Base-by-base conservation (phyloP, 2,329 filamentous ascomycete genomes). In the Penicillium hordei region DNA sequence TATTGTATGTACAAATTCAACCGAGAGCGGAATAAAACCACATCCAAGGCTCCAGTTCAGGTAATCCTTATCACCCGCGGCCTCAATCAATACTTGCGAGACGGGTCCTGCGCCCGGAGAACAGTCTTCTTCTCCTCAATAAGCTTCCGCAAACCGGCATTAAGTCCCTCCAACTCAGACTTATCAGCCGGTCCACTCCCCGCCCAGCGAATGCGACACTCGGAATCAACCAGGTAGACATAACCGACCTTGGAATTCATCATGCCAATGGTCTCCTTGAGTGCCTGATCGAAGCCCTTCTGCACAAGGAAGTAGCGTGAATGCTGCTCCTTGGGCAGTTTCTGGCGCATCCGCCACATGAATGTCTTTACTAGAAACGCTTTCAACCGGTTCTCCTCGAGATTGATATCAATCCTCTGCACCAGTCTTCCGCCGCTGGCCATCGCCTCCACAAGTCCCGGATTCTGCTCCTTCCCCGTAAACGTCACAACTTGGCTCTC, bases 191-290 rank as follows among this genome's bases (percentile, higher is more conserved):
- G 70, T 39, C 75, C 79, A 61, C 92, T 96, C 4, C 90, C 94
- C 0, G 93, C 94, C 94, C 94, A 99, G 56, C 94, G 85, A 66
- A 99, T 95, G 76, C 87, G 89, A 74, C 92, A 96, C 62, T 93
- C 82, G 61, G 87, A 82, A 73, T 99, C 94, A 58, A 99, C 81
- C 48, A 99, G 81, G 75, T 96, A 99, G 5, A 93, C 89, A 77
- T 97, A 97, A 38, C 93, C 93, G 34, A 97, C 93, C 76, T 93
- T 95, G 65, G 86, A 87, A 76, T 99, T 99, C 71, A 96, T 78
- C 71, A 96, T 74, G 5, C 85, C 85, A 67, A 88, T 82, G 5
- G 82, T 79, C 68, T 86, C 83, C 63, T 82, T 80, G 40, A 87
- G 77, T 19, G 78, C 72, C 48, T 85, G 82, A 15, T 75, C 79